Evolutionary conservation across 2,329 filamentous ascomycete genomes (phyloP).

Genomic region (Hawksworthiomyces lignivorus): DNA sequence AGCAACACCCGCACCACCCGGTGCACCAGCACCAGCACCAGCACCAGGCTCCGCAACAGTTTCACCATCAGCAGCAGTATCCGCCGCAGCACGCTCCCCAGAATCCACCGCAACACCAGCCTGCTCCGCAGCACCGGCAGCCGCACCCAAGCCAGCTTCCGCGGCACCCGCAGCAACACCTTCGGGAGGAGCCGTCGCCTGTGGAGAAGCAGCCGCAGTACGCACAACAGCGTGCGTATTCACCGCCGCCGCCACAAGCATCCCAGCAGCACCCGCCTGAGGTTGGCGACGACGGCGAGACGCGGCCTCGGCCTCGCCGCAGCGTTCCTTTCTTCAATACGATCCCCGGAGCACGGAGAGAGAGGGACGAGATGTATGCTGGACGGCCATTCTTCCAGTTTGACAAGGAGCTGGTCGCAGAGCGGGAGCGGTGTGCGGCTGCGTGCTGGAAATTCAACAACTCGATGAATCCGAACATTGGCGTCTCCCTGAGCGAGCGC

Average conservation of each 20-base stretch:
- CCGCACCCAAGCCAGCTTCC: neutral
- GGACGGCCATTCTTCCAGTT: conserved; percentile 75
- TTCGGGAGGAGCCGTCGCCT: conserved; percentile 2
- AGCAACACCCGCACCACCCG: conserved; percentile 1
- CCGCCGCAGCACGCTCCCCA: conserved; percentile 11
- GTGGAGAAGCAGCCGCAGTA: conserved; percentile 1
- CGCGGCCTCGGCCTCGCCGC: conserved; percentile 35
- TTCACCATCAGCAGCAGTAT: conserved; percentile 1
- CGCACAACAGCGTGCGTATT: conserved; percentile 2
- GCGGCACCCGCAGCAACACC: neutral
- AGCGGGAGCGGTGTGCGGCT: conserved; percentile 75
- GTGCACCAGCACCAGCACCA: conserved; percentile 1
- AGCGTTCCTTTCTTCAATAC: conserved; percentile 47
- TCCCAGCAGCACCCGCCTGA: neutral
- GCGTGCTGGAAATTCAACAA: conserved; percentile 85
- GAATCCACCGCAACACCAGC: conserved; percentile 18
- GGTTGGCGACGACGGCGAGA: neutral
- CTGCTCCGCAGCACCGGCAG: neutral
- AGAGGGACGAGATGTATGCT: conserved; percentile 85
- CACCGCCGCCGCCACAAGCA: neutral
- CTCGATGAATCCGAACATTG: conserved; percentile 65
- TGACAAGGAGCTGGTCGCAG: conserved; percentile 67
- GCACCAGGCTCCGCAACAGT: neutral
- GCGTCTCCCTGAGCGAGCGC: conserved; percentile 61
- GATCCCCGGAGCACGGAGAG: conserved; percentile 33